A percentile compares a stretch with the other conserved stretches of the same genome.
phyloP scores from a whole-genome alignment of 2,329 filamentous ascomycete genomes.

The Lachnellula cervina region DNA sequence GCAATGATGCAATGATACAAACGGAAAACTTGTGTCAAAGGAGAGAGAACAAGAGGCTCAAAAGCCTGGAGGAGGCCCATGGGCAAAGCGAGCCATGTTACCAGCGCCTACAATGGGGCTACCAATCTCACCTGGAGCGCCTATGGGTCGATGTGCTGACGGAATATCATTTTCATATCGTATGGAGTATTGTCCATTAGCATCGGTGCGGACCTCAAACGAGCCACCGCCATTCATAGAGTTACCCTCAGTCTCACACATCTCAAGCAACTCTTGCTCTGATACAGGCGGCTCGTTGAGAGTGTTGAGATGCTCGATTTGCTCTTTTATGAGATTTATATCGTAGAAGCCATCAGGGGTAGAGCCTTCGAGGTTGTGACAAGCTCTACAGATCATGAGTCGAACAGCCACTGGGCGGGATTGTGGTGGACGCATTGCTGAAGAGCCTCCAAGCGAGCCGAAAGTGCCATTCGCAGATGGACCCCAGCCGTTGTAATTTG shows the following conservation, averaged over 20 bases:
- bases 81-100: constrained; percentile 23
- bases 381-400: constrained; percentile 71
- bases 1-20: constrained; percentile 16
- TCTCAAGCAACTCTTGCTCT: constrained; percentile 68
- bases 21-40: constrained; percentile 5
- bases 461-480: constrained; percentile 40
- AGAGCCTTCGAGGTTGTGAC: constrained; percentile 53
- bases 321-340: constrained; percentile 59
- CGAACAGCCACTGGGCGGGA: constrained; percentile 66
- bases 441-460: constrained; percentile 37
- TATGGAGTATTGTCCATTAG: constrained; percentile 33
- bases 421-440: constrained; percentile 43
- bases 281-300: constrained; percentile 41
- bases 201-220: constrained; percentile 51
- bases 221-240: constrained; percentile 82
- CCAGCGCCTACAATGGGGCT: constrained; percentile 52
- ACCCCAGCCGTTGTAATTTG: constrained; percentile 28
- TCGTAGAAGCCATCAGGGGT: constrained; percentile 63
- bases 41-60: constrained; percentile 7
- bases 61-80: constrained; percentile 26
- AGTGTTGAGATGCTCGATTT: constrained; percentile 56
- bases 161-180: constrained; percentile 52
- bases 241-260: constrained; percentile 85
- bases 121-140: constrained; percentile 63
- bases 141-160: constrained; percentile 39